Conservation (phyloP, 441 rosid genomes). For the Cnidoscolus chayamansa region DNA sequence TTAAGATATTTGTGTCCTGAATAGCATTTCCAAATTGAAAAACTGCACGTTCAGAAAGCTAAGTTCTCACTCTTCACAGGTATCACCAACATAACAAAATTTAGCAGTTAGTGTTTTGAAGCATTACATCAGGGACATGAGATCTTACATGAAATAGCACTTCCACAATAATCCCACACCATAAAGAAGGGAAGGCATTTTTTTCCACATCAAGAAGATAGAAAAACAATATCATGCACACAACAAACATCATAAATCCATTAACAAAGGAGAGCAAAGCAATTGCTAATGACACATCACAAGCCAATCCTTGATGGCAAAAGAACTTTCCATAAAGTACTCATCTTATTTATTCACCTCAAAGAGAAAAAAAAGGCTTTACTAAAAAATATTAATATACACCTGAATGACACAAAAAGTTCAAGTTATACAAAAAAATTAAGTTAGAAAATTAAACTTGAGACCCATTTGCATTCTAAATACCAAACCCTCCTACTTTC, state of each 20-base stretch:
- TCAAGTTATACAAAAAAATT: not conserved
- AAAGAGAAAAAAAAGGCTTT: not conserved
- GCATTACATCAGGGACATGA: constrained; percentile 2
- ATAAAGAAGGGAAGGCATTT: not conserved
- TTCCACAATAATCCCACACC: not conserved
- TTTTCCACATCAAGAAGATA: not conserved
- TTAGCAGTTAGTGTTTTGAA: not conserved
- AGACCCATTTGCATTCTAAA: not conserved
- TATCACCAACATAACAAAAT: not conserved
- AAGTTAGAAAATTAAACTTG: not conserved
- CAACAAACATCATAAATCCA: not conserved
- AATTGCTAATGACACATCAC: not conserved
- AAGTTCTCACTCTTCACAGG: not conserved
- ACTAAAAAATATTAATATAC: no score
- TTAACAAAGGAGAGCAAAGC: not conserved
- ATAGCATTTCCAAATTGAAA: not conserved
- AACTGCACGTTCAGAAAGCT: not conserved
- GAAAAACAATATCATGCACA: not conserved
- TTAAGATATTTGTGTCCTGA: not conserved
- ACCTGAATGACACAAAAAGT: not conserved
- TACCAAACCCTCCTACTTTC: not conserved
- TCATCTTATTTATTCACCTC: not conserved
- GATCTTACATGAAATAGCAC: not conserved
- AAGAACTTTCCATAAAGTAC: not conserved
- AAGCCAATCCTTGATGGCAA: not conserved